These are phyloP conservation scores for Pseudocercospora fuligena DNA, from an alignment of 2,329 filamentous ascomycete species.

Conservation along the genomic window DNA sequence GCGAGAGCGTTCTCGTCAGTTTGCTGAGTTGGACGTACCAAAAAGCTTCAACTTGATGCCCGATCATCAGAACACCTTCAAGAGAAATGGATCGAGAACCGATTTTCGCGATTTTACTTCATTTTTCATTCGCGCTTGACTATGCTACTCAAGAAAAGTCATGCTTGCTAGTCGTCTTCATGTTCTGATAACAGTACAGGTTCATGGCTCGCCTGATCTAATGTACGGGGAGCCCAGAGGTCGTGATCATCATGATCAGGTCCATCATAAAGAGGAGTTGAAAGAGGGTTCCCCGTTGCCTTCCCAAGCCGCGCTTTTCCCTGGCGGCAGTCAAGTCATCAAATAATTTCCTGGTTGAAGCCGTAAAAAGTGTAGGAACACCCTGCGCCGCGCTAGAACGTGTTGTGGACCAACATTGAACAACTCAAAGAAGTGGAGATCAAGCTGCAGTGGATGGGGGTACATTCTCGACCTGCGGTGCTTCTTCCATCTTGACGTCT, in stretches of 20 bases:
- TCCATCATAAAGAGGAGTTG: constrained; percentile 9
- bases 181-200: constrained; percentile 15
- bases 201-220: constrained; percentile 8
- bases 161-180: constrained; percentile 11
- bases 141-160: constrained; percentile 23
- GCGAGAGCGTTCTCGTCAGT: neutral
- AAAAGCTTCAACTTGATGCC: no score
- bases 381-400: constrained; percentile 28
- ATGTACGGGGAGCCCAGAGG: constrained; percentile 12
- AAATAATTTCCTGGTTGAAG: constrained; percentile 7
- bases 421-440: constrained; percentile 1
- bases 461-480: constrained; percentile 16
- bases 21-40: neutral
- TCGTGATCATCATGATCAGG: constrained; percentile 17
- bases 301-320: neutral
- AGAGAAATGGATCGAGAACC: neutral
- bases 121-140: constrained; percentile 14
- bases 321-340: constrained; percentile 10
- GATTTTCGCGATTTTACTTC: constrained; percentile 5
- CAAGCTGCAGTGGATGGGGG: constrained; percentile 21
- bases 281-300: neutral
- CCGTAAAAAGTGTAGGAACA: constrained; percentile 24
- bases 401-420: constrained; percentile 20
- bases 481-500: constrained; percentile 38
- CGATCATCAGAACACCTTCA: no score